Evolutionary conservation across 495 filamentous ascomycete species (phyloP), one percentile per base, ranked within the genome.

Genomic region (Baudoinia panamericana): DNA sequence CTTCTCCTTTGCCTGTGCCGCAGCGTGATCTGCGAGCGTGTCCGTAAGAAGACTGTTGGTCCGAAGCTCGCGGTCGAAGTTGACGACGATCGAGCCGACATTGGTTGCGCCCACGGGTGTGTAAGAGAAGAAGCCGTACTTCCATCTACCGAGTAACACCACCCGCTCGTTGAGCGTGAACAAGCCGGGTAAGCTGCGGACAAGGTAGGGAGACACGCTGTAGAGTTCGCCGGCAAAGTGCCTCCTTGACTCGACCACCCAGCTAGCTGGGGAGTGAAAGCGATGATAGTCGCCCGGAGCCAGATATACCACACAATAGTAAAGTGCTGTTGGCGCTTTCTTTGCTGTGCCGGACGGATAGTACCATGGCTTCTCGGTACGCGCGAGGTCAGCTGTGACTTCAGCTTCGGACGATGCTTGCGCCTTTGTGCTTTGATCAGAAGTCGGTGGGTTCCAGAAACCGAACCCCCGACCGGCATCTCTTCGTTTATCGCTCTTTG

Each of bases 71-170:
- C 76, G 69, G 59, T 99, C 90, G 57, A 99, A 99, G 63, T 99
- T 93, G 63, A 99, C 76, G 59, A 82, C 81, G 62, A 99, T 96
- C 28, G 82, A 88, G 36, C 90, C 90, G 32, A 99, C 90, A 55
- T 99, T 99, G n/a, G 90, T 99, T 10, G 90, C 90, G 44, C 90
- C 90, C 22, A 99, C 88, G 13, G 92, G 87, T 0, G 81, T 90
- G 63, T 84, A 93, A 53, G 78, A 82, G 66, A 96, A 96, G 71
- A 99, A 95, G 10, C 90, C 90, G 75, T 83, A 90, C 6, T 86
- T 79, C 90, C 90, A 99, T 22, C 86, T 74, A 12, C 90, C 90
- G 1, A 99, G 67, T 2, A 99, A 68, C 2, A 90, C 92, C 12
- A 99, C 88, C 19, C 90, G 77, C 62, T 99, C 90, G 59, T 99